A percentile compares a stretch with the other conserved stretches of the same genome.
Conservation (phyloP, 257 asterid genomes). For the Solanum chmielewskii region DNA sequence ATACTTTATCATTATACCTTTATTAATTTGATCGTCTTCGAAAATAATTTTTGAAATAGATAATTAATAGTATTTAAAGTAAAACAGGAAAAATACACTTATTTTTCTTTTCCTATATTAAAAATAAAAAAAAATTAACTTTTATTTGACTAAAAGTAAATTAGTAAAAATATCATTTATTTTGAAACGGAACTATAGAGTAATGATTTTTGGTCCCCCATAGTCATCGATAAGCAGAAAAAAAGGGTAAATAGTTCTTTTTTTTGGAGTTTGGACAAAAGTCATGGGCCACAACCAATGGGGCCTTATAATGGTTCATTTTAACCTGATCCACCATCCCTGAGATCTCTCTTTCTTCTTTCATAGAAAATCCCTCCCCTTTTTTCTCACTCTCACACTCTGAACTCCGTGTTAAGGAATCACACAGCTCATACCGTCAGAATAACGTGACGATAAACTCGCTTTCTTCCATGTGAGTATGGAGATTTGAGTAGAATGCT, state of each 20-base stretch:
- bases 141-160: background rate
- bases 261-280: background rate
- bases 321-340: background rate
- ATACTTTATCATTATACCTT: background rate
- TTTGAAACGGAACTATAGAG: background rate
- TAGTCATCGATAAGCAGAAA: background rate
- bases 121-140: rapidly evolving
- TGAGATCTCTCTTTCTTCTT: background rate
- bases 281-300: background rate
- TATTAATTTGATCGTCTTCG: background rate
- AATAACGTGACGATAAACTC: background rate
- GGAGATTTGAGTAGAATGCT: background rate
- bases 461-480: background rate
- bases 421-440: background rate
- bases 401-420: background rate
- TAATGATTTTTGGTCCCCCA: background rate
- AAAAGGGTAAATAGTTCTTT: background rate
- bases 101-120: too few relatives aligned
- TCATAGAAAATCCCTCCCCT: background rate
- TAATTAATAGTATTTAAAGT: too few relatives aligned
- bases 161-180: background rate
- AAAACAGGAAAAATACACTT: too few relatives aligned
- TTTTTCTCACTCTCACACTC: background rate
- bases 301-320: background rate
- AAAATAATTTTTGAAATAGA: too few relatives aligned